Evolutionary conservation across 2,329 filamentous ascomycete species (phyloP).

Genomic region (Geosmithia morbida): DNA sequence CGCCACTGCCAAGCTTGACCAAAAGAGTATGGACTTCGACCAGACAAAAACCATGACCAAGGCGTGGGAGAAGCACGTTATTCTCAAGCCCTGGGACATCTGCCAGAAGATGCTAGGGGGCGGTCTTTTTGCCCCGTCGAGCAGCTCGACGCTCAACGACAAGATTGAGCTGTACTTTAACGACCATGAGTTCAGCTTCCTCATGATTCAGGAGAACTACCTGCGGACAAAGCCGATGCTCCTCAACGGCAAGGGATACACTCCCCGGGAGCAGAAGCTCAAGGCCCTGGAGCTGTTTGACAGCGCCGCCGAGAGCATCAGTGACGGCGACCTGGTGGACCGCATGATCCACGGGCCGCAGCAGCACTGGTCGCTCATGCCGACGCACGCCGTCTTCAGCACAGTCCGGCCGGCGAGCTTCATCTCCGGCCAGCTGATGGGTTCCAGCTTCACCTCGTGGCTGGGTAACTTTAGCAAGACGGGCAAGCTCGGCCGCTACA

Average conservation of each 20-base stretch:
- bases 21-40: slow-evolving; percentile 65
- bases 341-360: slow-evolving; percentile 97
- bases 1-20: slow-evolving; percentile 81
- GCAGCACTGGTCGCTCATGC: slow-evolving; percentile 98
- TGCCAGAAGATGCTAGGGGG: slow-evolving; percentile 81
- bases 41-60: slow-evolving; percentile 90
- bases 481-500: slow-evolving; percentile 60
- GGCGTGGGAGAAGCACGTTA: slow-evolving; percentile 94
- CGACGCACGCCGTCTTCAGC: slow-evolving; percentile 87
- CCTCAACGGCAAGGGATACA: slow-evolving; percentile 40
- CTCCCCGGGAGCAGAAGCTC: slow-evolving; percentile 53
- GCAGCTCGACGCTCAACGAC: slow-evolving; percentile 82
- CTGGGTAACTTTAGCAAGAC: slow-evolving; percentile 89
- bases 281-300: slow-evolving; percentile 80
- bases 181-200: slow-evolving; percentile 90
- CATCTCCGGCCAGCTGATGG: slow-evolving; percentile 62
- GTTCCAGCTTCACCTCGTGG: slow-evolving; percentile 76
- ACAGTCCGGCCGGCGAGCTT: slow-evolving; percentile 86
- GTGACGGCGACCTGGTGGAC: slow-evolving; percentile 90
- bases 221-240: slow-evolving; percentile 64
- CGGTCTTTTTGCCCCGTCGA: slow-evolving; percentile 70
- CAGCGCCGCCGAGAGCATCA: slow-evolving; percentile 87
- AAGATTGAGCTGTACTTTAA: slow-evolving; percentile 99
- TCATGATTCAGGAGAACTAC: slow-evolving; percentile 99
- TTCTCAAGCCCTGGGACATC: slow-evolving; percentile 97